These are phyloP conservation scores for Phytophthora multivora DNA, from an alignment of 352 stramenopile genomes.

Conservation along the genomic window DNA sequence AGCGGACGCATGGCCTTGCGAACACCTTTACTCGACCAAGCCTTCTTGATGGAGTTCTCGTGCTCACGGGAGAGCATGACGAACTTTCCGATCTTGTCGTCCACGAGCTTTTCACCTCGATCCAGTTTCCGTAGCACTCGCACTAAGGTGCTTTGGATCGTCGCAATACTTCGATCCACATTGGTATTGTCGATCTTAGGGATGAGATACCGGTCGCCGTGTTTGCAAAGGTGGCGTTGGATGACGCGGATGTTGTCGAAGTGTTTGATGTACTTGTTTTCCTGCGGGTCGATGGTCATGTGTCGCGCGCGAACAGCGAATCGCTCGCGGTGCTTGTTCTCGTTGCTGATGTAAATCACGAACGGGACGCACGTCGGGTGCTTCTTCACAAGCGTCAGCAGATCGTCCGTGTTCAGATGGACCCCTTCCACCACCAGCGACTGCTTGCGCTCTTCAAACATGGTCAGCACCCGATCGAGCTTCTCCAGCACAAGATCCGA, in stretches of 20 bases:
- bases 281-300: conserved; percentile 89
- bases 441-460: conserved; percentile 84
- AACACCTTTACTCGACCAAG: conserved; percentile 87
- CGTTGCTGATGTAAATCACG: conserved; percentile 90
- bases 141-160: conserved; percentile 86
- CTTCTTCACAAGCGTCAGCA: conserved; percentile 76
- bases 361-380: conserved; percentile 89
- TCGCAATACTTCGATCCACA: conserved; percentile 84
- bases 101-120: conserved; percentile 72
- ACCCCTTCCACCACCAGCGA: conserved; percentile 88
- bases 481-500: conserved; percentile 84
- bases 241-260: conserved; percentile 92
- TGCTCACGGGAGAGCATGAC: conserved; percentile 86
- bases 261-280: conserved; percentile 93
- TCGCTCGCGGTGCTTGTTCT: conserved; percentile 86
- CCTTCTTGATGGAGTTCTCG: conserved; percentile 89
- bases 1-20: conserved; percentile 87
- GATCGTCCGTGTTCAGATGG: conserved; percentile 84
- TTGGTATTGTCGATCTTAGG: conserved; percentile 92
- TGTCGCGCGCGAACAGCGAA: conserved; percentile 84
- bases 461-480: conserved; percentile 80
- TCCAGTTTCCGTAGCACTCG: conserved; percentile 83
- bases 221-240: conserved; percentile 85
- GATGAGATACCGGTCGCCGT: conserved; percentile 85
- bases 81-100: conserved; percentile 82